Evolutionary conservation across 805 yeast genomes (phyloP).

Genomic region (Candida maesae): DNA sequence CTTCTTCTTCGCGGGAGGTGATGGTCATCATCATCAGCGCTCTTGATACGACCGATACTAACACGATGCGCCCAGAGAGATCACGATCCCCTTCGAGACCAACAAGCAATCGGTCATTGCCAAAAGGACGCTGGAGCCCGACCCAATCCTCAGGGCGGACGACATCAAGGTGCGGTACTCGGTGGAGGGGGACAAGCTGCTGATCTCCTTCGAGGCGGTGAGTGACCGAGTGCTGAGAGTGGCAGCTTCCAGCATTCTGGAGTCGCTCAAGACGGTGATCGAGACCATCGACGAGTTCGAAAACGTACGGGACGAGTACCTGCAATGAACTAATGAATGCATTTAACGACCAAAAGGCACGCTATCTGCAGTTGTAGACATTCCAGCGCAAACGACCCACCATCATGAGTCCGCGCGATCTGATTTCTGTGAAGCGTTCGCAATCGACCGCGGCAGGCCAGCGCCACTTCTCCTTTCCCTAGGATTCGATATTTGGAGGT

Average conservation of each 20-base stretch:
- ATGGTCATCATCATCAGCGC: neutral
- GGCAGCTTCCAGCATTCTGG: conserved; percentile 78
- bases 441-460: neutral
- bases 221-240: conserved; percentile 78
- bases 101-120: conserved; percentile 63
- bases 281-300: conserved; percentile 79
- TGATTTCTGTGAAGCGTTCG: no score
- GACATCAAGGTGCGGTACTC: conserved; percentile 53
- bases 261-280: conserved; percentile 67
- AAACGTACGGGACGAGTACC: neutral
- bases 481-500: no score
- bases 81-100: conserved; percentile 62
- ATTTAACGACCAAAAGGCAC: neutral
- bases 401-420: no score
- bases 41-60: no score
- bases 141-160: conserved; percentile 71
- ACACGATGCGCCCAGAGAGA: conserved; percentile 28
- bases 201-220: conserved; percentile 50
- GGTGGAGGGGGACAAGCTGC: conserved; percentile 32
- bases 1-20: neutral
- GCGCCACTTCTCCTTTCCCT: neutral
- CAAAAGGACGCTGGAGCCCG: conserved; percentile 58
- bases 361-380: no score
- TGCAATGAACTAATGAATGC: neutral
- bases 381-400: no score